phyloP scores from a whole-genome alignment of 2,329 filamentous ascomycete genomes.

The Fusarium pseudocircinatum region DNA sequence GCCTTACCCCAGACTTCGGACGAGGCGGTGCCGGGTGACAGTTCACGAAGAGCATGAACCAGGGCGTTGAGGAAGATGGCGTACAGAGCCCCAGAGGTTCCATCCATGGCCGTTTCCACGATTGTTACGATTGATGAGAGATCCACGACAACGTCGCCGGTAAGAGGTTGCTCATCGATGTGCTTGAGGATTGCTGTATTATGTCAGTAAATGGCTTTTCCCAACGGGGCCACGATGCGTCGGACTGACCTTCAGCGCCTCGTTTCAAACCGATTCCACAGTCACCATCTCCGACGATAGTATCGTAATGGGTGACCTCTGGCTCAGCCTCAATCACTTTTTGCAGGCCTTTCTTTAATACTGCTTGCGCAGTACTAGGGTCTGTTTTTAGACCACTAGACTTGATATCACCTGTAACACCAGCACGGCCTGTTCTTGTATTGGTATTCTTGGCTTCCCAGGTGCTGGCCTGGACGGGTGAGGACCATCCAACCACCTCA shows the following conservation, averaged over 20 bases:
- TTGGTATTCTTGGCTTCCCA: constrained; percentile 68
- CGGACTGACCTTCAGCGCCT: constrained; percentile 76
- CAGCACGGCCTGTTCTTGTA: constrained; percentile 53
- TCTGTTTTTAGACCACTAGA: constrained; percentile 65
- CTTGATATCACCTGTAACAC: constrained; percentile 48
- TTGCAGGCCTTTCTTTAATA: constrained; percentile 67
- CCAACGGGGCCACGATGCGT: no score
- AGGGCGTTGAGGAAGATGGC: constrained; percentile 93
- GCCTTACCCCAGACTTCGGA: constrained; percentile 68
- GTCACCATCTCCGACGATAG: constrained; percentile 89
- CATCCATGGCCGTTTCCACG: constrained; percentile 68
- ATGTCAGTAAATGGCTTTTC: constrained; percentile 29
- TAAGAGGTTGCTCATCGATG: constrained; percentile 55
- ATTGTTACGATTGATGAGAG: constrained; percentile 63
- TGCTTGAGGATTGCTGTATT: constrained; percentile 62
- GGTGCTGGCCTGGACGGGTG: constrained; percentile 68
- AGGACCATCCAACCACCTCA: constrained; percentile 76
- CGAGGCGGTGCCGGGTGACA: constrained; percentile 52
- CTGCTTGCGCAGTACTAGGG: constrained; percentile 57
- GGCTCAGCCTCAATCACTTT: constrained; percentile 73
- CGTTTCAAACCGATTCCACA: constrained; percentile 88
- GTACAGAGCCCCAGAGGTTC: constrained; percentile 69
- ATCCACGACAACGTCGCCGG: constrained; percentile 63
- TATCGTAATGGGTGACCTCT: constrained; percentile 78
- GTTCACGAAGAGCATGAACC: constrained; percentile 66